Percentiles rank a stretch among this genome's conserved stretches.
Evolutionary conservation across 2,329 filamentous ascomycete genomes (phyloP).

Genomic region (Apiospora aurea): DNA sequence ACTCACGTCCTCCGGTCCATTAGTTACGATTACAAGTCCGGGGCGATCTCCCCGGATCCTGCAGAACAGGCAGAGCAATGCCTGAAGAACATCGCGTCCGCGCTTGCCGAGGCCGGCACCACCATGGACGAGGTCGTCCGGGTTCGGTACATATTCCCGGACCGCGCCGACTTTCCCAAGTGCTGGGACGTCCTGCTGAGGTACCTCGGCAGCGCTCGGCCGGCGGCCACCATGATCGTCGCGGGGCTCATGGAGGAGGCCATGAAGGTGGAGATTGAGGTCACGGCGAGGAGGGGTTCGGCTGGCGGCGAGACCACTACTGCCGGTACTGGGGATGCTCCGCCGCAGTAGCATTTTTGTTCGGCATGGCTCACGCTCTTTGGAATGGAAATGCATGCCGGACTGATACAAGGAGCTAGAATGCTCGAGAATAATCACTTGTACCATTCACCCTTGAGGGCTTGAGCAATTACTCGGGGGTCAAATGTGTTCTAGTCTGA

Average conservation of each 20-base stretch:
- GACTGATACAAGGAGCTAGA: no score
- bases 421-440: no score
- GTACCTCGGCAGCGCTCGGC: conserved; percentile 57
- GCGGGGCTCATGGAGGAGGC: conserved; percentile 57
- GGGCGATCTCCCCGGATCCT: conserved; percentile 52
- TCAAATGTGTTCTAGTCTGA: no score
- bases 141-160: conserved; percentile 59
- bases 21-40: conserved; percentile 60
- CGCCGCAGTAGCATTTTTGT: neutral
- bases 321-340: neutral
- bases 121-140: conserved; percentile 56
- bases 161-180: conserved; percentile 53
- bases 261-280: conserved; percentile 46
- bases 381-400: no score
- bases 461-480: no score
- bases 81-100: conserved; percentile 54
- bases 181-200: conserved; percentile 58
- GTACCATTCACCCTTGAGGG: no score
- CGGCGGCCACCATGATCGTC: conserved; percentile 62
- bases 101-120: conserved; percentile 52
- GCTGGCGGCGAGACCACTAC: neutral
- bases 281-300: conserved; percentile 33
- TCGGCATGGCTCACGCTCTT: neutral
- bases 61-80: conserved; percentile 58
- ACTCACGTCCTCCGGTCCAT: neutral